These are phyloP conservation scores for Wickerhamiella occidentalis DNA, from an alignment of 805 yeast species.

Conservation along the genomic window DNA sequence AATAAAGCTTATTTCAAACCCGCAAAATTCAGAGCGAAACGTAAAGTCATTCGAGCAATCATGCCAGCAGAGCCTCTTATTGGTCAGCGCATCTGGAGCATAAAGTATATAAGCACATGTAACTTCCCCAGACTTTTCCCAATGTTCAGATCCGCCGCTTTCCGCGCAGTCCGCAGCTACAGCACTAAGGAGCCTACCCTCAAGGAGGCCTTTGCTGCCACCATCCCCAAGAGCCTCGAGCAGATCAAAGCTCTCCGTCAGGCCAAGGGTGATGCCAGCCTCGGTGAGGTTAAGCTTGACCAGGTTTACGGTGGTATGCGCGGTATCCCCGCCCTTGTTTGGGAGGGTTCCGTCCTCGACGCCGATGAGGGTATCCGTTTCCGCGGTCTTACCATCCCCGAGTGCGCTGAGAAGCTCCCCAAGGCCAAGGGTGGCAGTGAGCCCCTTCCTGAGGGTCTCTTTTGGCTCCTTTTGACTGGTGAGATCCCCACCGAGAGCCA, in stretches of 20 bases:
- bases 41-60: background rate
- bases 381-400: conserved; percentile 76
- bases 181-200: conserved; percentile 37
- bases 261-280: conserved; percentile 69
- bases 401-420: conserved; percentile 61
- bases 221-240: conserved; percentile 84
- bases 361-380: conserved; percentile 78
- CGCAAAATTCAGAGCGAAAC: background rate
- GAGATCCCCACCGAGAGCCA: conserved; percentile 67
- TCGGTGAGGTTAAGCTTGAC: conserved; percentile 63
- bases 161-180: conserved; percentile 16
- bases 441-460: conserved; percentile 69
- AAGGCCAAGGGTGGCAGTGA: conserved; percentile 53
- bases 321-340: conserved; percentile 72
- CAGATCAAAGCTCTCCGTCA: conserved; percentile 79
- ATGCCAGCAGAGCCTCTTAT: conserved; percentile 4
- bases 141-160: conserved; percentile 8
- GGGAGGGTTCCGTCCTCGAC: conserved; percentile 83
- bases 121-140: conserved; percentile 6
- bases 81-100: background rate
- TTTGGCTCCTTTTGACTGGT: conserved; percentile 75
- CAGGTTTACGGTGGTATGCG: conserved; percentile 90
- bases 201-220: conserved; percentile 87
- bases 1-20: background rate
- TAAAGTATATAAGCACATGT: conserved; percentile 8